phyloP scores from a whole-genome alignment of 2,329 filamentous ascomycete genomes.

The Teratosphaeria gauchensis region DNA sequence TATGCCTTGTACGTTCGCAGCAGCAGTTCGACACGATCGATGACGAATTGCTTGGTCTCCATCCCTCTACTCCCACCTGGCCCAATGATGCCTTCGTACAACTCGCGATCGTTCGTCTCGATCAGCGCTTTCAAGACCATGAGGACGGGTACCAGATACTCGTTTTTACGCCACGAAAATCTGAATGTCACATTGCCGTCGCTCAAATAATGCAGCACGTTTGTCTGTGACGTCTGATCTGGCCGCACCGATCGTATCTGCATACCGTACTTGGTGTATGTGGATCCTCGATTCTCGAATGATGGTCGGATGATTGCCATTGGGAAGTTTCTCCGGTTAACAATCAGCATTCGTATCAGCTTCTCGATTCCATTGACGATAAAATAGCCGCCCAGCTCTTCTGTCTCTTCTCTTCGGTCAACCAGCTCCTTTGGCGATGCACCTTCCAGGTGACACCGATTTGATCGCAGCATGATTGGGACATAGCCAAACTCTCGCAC shows the following conservation, averaged over 20 bases:
- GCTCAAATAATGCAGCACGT: constrained; percentile 87
- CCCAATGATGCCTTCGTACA: constrained; percentile 88
- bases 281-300: constrained; percentile 75
- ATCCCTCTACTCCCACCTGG: constrained; percentile 64
- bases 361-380: constrained; percentile 97
- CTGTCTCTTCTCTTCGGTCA: constrained; percentile 82
- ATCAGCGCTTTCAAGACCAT: constrained; percentile 94
- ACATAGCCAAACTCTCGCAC: constrained; percentile 78
- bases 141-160: constrained; percentile 90
- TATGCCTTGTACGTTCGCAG: constrained; percentile 91
- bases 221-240: constrained; percentile 97
- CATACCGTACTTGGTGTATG: constrained; percentile 84
- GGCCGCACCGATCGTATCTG: constrained; percentile 85
- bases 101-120: constrained; percentile 92
- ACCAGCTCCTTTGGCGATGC: constrained; percentile 76
- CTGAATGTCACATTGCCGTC: constrained; percentile 95
- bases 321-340: constrained; percentile 86
- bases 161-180: constrained; percentile 96
- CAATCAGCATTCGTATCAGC: constrained; percentile 81
- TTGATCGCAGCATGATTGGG: constrained; percentile 89
- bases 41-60: constrained; percentile 79
- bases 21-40: constrained; percentile 84
- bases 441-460: constrained; percentile 80
- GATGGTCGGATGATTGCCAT: constrained; percentile 88
- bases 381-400: constrained; percentile 94